Evolutionary conservation across 1,284 basidiomycete species (phyloP), one percentile per base, ranked within the genome.

Genomic region (Termitomyces sp.): DNA sequence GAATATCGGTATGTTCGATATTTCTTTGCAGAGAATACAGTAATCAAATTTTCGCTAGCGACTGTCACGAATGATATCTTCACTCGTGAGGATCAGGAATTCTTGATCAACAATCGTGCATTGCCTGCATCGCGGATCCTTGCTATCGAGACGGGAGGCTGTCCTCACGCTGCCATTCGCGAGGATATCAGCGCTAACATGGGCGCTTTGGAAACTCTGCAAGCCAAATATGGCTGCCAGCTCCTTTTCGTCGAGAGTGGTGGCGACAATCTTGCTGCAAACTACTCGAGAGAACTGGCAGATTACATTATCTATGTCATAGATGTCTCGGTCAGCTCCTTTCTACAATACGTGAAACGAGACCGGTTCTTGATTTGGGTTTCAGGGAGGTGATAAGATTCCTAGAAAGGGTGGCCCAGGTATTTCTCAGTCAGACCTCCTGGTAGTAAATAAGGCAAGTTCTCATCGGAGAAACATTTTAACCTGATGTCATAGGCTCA

Each of bases 181-280:
- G 96, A 99, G 72, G 96, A 99, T 67, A 98, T 99, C 67, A 92
- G 88, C 36, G 95, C 96, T 47, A 99, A 99, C 70, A 82, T 98
- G 78, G 92, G 92, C 56, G 94, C 94, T 15, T 79, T 99, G 30
- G 95, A 99, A 70, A 90, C 90, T 31, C 80, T 99, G n/a, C 94
- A 98, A 68, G 90, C 89, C n/a, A 88, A 92, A 69, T 90, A 81
- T 67, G 82, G 75, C 28, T 92, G 89, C 58, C 90, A 95, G 67
- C 64, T 96, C 56, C 79, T 96, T 50, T 89, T 98, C 60, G 94
- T 98, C 10, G 96, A 98, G 72, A 92, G 88, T 59, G 96, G 96
- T 38, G 96, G 95, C 13, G 96, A 98, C 70, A 98, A 98, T 68
- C 78, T 98, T 8, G 94, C 87, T 53, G 96, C 96, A 5, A 97